These are phyloP conservation scores for Trametes cinnabarina DNA, from an alignment of 768 basidiomycete species.

Conservation along the genomic window DNA sequence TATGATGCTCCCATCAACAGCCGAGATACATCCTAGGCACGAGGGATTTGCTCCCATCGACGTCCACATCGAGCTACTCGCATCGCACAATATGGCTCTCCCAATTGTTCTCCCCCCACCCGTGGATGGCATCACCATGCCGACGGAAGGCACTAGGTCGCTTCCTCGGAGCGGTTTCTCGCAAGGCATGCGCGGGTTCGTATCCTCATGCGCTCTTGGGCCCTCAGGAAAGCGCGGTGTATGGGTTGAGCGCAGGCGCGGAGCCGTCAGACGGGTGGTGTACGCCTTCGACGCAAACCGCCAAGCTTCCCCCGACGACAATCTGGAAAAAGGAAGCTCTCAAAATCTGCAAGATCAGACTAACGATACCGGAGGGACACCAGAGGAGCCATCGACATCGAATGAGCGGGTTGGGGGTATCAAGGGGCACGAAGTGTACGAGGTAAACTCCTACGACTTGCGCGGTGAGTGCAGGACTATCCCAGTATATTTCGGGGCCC, in stretches of 20 bases:
- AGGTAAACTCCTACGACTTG: conserved; percentile 33
- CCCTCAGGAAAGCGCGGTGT: conserved; percentile 49
- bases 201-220: conserved; percentile 49
- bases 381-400: neutral
- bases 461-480: conserved; percentile 29
- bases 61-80: conserved; percentile 43
- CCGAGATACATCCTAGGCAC: neutral
- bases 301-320: neutral
- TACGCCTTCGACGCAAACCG: conserved; percentile 37
- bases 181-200: conserved; percentile 42
- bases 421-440: conserved; percentile 24
- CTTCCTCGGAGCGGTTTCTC: conserved; percentile 23
- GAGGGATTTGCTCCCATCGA: conserved; percentile 23
- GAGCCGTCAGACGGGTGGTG: conserved; percentile 42
- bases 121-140: conserved; percentile 41
- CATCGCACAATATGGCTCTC: conserved; percentile 42
- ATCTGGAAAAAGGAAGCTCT: too few species aligned
- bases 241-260: conserved; percentile 52
- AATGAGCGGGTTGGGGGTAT: conserved; percentile 10
- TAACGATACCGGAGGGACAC: neutral
- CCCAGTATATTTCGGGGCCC: neutral
- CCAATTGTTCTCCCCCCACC: conserved; percentile 29
- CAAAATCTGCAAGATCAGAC: too few species aligned
- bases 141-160: conserved; percentile 8
- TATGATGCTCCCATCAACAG: conserved; percentile 21